phyloP scores from a whole-genome alignment of 225 moss, liverwort and hornwort species.

The Physcomitrellopsis africana region DNA sequence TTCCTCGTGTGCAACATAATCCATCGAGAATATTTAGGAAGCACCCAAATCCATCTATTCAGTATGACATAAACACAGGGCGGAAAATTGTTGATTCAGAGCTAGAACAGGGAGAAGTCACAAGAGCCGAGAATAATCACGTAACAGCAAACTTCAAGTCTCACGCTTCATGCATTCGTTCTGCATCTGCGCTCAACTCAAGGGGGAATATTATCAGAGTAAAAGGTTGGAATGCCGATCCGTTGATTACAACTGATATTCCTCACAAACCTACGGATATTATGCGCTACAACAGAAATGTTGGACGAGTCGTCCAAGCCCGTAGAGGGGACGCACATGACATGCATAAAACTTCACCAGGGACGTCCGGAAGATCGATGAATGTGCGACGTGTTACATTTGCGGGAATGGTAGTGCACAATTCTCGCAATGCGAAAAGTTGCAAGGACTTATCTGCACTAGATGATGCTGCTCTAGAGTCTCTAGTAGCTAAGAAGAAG shows the following conservation, averaged over 20 bases:
- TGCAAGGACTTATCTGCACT: conserved; percentile 12
- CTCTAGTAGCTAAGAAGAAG: conserved; percentile 5
- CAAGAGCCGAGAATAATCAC: not conserved
- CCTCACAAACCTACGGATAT: conserved; percentile 53
- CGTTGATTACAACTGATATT: conserved; percentile 37
- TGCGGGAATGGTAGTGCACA: conserved; percentile 49
- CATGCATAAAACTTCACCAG: conserved; percentile 8
- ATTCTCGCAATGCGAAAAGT: conserved; percentile 20
- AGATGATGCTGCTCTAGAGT: conserved; percentile 6
- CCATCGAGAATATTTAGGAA: conserved; percentile 11
- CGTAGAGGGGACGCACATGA: conserved; percentile 15
- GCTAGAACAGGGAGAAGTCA: conserved; percentile 34
- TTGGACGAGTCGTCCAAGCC: conserved; percentile 22
- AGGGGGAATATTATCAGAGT: conserved; percentile 12
- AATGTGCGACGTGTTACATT: conserved; percentile 56
- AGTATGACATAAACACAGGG: conserved; percentile 50
- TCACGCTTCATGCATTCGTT: too few relatives aligned
- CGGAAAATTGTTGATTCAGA: conserved; percentile 35
- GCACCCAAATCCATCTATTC: conserved; percentile 11
- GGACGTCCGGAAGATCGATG: conserved; percentile 11
- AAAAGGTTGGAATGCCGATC: conserved; percentile 57
- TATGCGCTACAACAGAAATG: conserved; percentile 46
- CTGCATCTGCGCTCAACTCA: conserved; percentile 7
- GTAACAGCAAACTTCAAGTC: conserved; percentile 8
- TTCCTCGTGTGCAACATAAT: conserved; percentile 13